These are phyloP conservation scores for thale cress (Arabidopsis thaliana) DNA, from an alignment of 345 rosid genomes.

Conservation along the genomic window TAIR10.1 NC_003076.8:2079001-2079500, in stretches of 20 bases:
- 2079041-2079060: constrained; percentile 31
- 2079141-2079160: constrained; percentile 39
- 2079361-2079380: constrained; percentile 1
- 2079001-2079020: constrained; percentile 28
- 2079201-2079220: neutral
- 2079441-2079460: neutral
- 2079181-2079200: constrained; percentile 12
- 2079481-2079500: neutral
- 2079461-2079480: neutral
- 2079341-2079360: neutral
- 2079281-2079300: neutral
- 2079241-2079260: constrained; percentile 17
- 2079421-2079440: constrained; percentile 14
- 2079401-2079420: neutral
- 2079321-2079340: neutral
- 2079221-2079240: constrained; percentile 17
- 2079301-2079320: constrained; percentile 13
- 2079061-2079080: constrained; percentile 8
- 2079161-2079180: constrained; percentile 33
- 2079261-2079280: neutral
- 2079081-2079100: constrained; percentile 23
- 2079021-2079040: neutral
- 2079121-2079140: constrained; percentile 38
- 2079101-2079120: constrained; percentile 28
- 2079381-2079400: neutral